Percentiles rank a stretch among this genome's conserved stretches.
These are phyloP conservation scores for Cyclospora cayetanensis DNA, from an alignment of 169 alveolate species.

Conservation along the genomic window DNA sequence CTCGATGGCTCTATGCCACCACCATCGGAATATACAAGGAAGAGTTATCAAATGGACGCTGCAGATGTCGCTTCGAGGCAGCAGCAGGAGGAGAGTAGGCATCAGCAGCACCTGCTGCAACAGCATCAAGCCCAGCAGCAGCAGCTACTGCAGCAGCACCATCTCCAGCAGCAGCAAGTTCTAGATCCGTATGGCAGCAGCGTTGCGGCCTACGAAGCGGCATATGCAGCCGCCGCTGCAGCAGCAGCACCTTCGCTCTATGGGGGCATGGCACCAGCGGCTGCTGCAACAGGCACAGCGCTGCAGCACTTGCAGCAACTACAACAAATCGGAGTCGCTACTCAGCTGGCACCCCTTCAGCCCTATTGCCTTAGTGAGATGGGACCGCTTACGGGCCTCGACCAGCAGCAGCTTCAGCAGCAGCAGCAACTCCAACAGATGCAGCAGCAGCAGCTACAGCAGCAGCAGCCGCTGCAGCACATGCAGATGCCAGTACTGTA, in stretches of 20 bases:
- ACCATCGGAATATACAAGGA: neutral
- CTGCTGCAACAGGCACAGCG: slow-evolving; percentile 18
- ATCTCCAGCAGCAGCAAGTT: slow-evolving; percentile 23
- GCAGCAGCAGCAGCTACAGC: neutral
- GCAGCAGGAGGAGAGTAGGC: slow-evolving; percentile 21
- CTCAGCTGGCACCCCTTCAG: slow-evolving; percentile 18
- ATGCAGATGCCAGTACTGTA: slow-evolving; percentile 16
- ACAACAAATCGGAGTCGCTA: slow-evolving; percentile 23
- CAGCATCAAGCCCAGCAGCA: slow-evolving; percentile 61
- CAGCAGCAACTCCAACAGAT: neutral
- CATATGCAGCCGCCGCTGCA: slow-evolving; percentile 39
- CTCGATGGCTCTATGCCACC: neutral
- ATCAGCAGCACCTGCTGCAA: slow-evolving; percentile 38
- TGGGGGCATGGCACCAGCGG: slow-evolving; percentile 5
- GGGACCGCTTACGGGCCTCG: neutral
- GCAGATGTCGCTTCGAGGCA: slow-evolving; percentile 10
- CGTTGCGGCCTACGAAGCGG: slow-evolving; percentile 26
- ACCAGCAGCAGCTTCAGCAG: slow-evolving; percentile 46
- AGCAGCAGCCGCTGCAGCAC: slow-evolving; percentile 25
- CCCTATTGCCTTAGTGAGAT: neutral
- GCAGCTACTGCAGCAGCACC: slow-evolving; percentile 37
- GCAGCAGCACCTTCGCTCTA: slow-evolving; percentile 25
- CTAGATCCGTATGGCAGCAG: slow-evolving; percentile 28
- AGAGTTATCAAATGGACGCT: slow-evolving; percentile 15
- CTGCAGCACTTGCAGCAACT: slow-evolving; percentile 32